Conservation (phyloP, 495 filamentous ascomycete genomes). For the Terfezia boudieri region DNA sequence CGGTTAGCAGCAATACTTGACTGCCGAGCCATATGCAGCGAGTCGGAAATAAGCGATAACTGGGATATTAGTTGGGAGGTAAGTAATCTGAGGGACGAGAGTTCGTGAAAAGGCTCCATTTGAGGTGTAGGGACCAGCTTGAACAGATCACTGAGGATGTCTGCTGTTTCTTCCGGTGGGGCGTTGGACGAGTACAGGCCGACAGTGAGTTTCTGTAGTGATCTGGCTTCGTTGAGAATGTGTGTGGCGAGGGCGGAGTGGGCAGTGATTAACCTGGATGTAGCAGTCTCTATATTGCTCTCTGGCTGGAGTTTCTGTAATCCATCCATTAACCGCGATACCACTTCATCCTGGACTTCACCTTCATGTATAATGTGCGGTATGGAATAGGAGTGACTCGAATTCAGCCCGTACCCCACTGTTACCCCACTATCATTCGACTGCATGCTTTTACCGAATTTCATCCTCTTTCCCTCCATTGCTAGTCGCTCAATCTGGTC, state of each 20-base stretch:
- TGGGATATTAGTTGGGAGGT: conserved; percentile 59
- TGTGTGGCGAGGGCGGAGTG: conserved; percentile 69
- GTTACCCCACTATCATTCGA: conserved; percentile 19
- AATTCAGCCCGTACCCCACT: conserved; percentile 15
- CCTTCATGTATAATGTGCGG: conserved; percentile 25
- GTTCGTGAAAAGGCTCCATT: conserved; percentile 16
- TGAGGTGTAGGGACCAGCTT: conserved; percentile 25
- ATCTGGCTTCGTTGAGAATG: conserved; percentile 61
- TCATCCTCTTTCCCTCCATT: conserved; percentile 9
- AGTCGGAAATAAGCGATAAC: conserved; percentile 71
- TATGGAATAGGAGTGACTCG: background rate
- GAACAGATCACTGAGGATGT: conserved; percentile 34
- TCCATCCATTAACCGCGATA: conserved; percentile 46
- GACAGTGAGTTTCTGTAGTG: conserved; percentile 56
- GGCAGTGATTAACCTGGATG: conserved; percentile 55
- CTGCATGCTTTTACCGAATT: conserved; percentile 5
- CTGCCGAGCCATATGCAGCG: conserved; percentile 82
- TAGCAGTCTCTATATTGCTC: conserved; percentile 50
- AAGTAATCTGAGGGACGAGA: conserved; percentile 36
- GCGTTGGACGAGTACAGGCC: conserved; percentile 28
- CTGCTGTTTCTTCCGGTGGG: conserved; percentile 29
- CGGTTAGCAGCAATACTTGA: conserved; percentile 57
- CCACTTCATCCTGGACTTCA: conserved; percentile 44
- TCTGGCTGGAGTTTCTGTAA: conserved; percentile 66
- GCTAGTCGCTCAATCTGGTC: conserved; percentile 17